Base-by-base conservation (phyloP, 2,329 filamentous ascomycete species). In the Botryotinia convoluta region DNA sequence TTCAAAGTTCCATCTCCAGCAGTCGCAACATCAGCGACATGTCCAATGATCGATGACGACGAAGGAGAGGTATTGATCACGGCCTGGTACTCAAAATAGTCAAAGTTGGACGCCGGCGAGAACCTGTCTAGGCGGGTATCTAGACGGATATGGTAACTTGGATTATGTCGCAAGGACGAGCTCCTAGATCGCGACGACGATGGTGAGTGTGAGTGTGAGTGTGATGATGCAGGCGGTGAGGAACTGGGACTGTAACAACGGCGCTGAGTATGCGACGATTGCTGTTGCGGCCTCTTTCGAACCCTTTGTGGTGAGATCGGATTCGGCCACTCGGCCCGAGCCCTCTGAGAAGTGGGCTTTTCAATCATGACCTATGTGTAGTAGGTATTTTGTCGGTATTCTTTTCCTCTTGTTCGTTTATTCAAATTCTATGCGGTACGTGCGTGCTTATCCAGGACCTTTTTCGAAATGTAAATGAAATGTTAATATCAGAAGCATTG, bases 401-500 rank as follows among this genome's bases (percentile, higher is more conserved):
- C 32, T 54, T 68, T 39, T 26, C 35, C 45, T 35, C 20, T 51
- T 39, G 51, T 68, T 68, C 35, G 64, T 68, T 42, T 68, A 57
- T 68, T 54, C 39, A 42, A 54, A 22, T 68, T 68, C 26, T 29
- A 45, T 54, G 29, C 45, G 64, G 64, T 68, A 54, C 64, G 64
- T 68, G 64, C 64, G 64, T 54, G 35, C 45, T 54, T 68, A 68
- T 68, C 64, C 45, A 54, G 64, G 64, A 54, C 64, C 64, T 54
- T 68, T 54, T 68, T 35, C 45, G 64, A 68, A 68, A 54, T 68
- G 64, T 68, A 48, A 54, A n/a, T 48, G 45, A 54, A n/a, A 63
- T 65, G 45, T 67, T 37, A 72, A 59, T 72, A 72, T 68, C 70
- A 72, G 32, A 32, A 67, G 63, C 70, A 72, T 68, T 72, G 70